Conservation (phyloP, 495 filamentous ascomycete genomes). For the Eremomyces bilateralis region DNA sequence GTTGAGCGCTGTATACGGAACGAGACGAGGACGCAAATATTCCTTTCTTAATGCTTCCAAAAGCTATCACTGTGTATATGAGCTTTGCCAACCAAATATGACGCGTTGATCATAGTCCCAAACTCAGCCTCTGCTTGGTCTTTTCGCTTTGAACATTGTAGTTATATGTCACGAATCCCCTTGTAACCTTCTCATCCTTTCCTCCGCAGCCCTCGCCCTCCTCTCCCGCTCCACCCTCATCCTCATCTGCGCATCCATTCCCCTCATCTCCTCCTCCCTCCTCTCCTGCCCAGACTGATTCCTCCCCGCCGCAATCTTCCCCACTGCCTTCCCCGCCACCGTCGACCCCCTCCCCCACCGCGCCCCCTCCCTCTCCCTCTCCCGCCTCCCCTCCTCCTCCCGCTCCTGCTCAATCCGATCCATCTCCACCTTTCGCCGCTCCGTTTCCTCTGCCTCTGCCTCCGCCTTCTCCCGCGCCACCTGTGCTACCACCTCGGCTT, state of each 20-base stretch:
- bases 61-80: too few species aligned
- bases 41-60: too few species aligned
- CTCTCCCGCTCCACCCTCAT: constrained; percentile 60
- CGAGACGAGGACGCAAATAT: too few species aligned
- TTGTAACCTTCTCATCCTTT: constrained; percentile 50
- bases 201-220: constrained; percentile 70
- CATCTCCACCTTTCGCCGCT: constrained; percentile 18
- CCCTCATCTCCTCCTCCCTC: constrained; percentile 61
- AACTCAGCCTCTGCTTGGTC: too few species aligned
- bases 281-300: constrained; percentile 38
- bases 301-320: constrained; percentile 30
- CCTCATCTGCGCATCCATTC: constrained; percentile 67
- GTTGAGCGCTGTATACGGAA: too few species aligned
- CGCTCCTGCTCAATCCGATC: constrained; percentile 27
- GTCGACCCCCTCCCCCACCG: constrained; percentile 36
- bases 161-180: constrained; percentile 6
- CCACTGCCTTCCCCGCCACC: constrained; percentile 19
- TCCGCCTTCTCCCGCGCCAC: constrained; percentile 35
- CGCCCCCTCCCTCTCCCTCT: too few species aligned
- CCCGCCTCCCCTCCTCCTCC: constrained; percentile 31
- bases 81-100: too few species aligned
- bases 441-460: constrained; percentile 21
- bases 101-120: too few species aligned
- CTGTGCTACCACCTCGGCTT: constrained; percentile 43
- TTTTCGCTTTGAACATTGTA: too few species aligned